Evolutionary conservation across 345 rosid genomes (phyloP).

Genomic region (Salix viminalis): DNA sequence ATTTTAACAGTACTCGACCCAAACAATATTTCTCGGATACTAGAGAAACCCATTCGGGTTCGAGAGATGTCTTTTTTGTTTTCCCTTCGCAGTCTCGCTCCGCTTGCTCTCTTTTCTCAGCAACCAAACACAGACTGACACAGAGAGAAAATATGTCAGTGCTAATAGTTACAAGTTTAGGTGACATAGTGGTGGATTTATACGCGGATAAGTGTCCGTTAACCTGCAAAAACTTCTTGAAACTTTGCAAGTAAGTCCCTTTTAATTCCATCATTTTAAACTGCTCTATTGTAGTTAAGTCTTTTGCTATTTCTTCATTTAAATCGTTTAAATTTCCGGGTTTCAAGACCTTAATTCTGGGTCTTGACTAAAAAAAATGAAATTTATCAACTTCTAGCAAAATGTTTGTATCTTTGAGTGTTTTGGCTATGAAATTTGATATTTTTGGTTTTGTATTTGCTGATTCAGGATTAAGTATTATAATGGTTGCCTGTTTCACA

Average conservation of each 20-base stretch:
- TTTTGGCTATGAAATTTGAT: not conserved
- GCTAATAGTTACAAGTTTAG: constrained; percentile 71
- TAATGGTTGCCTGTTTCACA: constrained; percentile 80
- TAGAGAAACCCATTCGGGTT: not conserved
- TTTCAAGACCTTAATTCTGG: too few species aligned
- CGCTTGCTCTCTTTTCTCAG: not conserved
- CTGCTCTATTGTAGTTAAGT: too few species aligned
- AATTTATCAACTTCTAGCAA: too few species aligned
- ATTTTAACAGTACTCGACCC: too few species aligned
- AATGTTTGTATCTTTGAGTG: too few species aligned
- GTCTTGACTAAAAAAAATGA: too few species aligned
- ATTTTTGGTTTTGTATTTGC: not conserved
- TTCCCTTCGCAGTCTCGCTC: not conserved
- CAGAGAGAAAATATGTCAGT: constrained; percentile 54
- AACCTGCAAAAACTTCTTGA: constrained; percentile 85
- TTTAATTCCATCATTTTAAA: too few species aligned
- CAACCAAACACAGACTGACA: not conserved
- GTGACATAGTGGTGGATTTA: constrained; percentile 77
- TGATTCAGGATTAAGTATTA: constrained; percentile 76
- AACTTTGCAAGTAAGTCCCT: constrained; percentile 74
- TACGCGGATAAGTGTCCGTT: constrained; percentile 61
- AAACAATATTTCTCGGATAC: too few species aligned
- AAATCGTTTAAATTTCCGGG: too few species aligned
- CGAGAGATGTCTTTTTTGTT: not conserved
- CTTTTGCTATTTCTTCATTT: not conserved